phyloP scores from a whole-genome alignment of 805 yeast species.

The Yarrowia osloensis region DNA sequence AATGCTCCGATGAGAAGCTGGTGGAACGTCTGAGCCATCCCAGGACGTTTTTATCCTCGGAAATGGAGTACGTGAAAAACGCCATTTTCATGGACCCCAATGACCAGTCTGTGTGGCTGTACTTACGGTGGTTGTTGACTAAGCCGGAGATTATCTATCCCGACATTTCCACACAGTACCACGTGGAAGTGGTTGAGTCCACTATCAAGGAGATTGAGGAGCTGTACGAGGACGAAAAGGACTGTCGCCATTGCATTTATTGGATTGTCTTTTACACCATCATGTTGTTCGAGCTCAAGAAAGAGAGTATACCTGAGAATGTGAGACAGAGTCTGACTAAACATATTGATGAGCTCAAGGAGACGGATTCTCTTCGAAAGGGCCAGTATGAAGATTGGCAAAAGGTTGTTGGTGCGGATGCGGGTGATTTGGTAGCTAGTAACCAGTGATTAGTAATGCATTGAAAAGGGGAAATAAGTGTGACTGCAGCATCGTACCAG shows the following conservation, averaged over 20 bases:
- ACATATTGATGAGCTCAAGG: slow-evolving; percentile 42
- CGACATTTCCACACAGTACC: slow-evolving; percentile 41
- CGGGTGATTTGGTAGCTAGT: no score
- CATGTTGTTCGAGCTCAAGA: slow-evolving; percentile 32
- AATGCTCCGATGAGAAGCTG: slow-evolving; percentile 34
- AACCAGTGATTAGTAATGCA: no score
- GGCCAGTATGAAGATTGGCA: slow-evolving; percentile 37
- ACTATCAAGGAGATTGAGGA: slow-evolving; percentile 58
- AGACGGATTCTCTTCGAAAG: slow-evolving; percentile 38
- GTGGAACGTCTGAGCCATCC: slow-evolving; percentile 38
- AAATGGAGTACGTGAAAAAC: slow-evolving; percentile 67
- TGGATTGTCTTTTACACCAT: slow-evolving; percentile 51
- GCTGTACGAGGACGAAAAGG: slow-evolving; percentile 70
- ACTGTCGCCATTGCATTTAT: slow-evolving; percentile 75
- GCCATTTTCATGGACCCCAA: slow-evolving; percentile 93
- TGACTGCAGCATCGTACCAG: no score
- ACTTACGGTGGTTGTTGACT: slow-evolving; percentile 72
- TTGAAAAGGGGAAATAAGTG: no score
- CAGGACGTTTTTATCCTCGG: slow-evolving; percentile 51
- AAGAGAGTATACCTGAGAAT: slow-evolving; percentile 27
- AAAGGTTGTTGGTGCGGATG: not conserved
- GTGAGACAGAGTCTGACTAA: slow-evolving; percentile 42
- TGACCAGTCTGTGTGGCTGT: slow-evolving; percentile 92
- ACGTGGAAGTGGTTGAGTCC: slow-evolving; percentile 46
- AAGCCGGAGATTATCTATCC: slow-evolving; percentile 41